Evolutionary conservation across 2,329 filamentous ascomycete species (phyloP).

Genomic region (Penicillium sp.): DNA sequence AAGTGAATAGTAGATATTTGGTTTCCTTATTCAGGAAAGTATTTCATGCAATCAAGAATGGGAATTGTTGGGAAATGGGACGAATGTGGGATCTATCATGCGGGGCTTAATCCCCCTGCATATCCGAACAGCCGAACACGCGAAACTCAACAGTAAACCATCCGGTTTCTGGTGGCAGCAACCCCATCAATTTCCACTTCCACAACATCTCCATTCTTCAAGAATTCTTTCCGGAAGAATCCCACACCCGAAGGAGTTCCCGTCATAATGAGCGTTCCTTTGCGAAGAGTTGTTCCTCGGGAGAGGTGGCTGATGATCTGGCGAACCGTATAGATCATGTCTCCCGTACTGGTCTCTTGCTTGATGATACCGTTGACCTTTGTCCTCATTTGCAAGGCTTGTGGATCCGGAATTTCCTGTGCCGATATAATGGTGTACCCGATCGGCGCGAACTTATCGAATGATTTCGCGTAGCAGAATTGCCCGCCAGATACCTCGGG

Average conservation of each 20-base stretch:
- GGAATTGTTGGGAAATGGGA: background rate
- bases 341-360: constrained; percentile 40
- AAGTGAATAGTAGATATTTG: background rate
- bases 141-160: constrained; percentile 3
- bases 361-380: constrained; percentile 39
- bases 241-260: constrained; percentile 41
- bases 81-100: background rate
- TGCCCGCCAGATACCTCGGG: constrained; percentile 32
- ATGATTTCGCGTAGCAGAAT: constrained; percentile 44
- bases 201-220: constrained; percentile 13
- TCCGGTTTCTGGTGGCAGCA: constrained; percentile 5
- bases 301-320: constrained; percentile 37
- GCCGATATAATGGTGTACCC: constrained; percentile 39
- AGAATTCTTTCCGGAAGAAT: constrained; percentile 13
- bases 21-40: background rate
- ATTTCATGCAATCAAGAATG: background rate
- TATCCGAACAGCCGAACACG: background rate
- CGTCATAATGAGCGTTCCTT: constrained; percentile 44
- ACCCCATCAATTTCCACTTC: constrained; percentile 10
- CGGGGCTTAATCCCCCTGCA: background rate
- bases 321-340: constrained; percentile 41
- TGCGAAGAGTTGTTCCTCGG: constrained; percentile 39
- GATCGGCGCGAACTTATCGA: constrained; percentile 40
- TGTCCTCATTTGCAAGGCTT: constrained; percentile 33
- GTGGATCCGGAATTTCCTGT: constrained; percentile 30